Base-by-base conservation (phyloP, 306 rosid genomes). In the Rosa lucieae region DNA sequence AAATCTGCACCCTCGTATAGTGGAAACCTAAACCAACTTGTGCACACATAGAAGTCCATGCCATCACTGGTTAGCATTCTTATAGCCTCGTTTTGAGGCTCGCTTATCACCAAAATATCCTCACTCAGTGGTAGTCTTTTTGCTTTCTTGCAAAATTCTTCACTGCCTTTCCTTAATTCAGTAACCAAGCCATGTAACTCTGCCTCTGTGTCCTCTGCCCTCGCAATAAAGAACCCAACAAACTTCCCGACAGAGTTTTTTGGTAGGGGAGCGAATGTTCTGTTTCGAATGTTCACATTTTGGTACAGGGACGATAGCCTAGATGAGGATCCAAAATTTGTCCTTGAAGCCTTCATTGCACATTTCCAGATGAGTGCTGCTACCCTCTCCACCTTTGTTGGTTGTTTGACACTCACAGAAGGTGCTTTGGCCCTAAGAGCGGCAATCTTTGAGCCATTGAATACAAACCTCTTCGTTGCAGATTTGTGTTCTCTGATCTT, bases 281-380 rank as follows among this genome's bases (percentile, higher is more conserved):
- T 85, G 49, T 40, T 35, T 86, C 87, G n/a, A n/a, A n/a, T n/a
- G n/a, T n/a, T n/a, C n/a, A n/a, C n/a, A n/a, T n/a, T n/a, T n/a
- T n/a, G n/a, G 47, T 44, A 26, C 42, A 82, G 15, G 3, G 70
- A 47, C 1, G 73, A 72, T 44, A 52, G 77, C 52, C 68, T 71
- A 10, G 29, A 12, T 51, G 61, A 20, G 63, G 43, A 56, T 47
- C 82, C 72, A 1, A 6, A 29, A n/a, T 52, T 78, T 53, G 44
- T 40, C 59, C 73, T 43, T 18, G 80, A 73, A 1, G 86, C 81
- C 4, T 46, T 37, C 49, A 72, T 80, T 2, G 69, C 74, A 51
- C 84, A 78, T 53, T 80, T 88, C 85, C 83, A 80, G 0, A 85
- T 79, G 18, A 88, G 83, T 9, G 91, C 81, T 5, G 79, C 72